Evolutionary conservation across 2,329 filamentous ascomycete genomes (phyloP).

Genomic region (Claviceps fusiformis): DNA sequence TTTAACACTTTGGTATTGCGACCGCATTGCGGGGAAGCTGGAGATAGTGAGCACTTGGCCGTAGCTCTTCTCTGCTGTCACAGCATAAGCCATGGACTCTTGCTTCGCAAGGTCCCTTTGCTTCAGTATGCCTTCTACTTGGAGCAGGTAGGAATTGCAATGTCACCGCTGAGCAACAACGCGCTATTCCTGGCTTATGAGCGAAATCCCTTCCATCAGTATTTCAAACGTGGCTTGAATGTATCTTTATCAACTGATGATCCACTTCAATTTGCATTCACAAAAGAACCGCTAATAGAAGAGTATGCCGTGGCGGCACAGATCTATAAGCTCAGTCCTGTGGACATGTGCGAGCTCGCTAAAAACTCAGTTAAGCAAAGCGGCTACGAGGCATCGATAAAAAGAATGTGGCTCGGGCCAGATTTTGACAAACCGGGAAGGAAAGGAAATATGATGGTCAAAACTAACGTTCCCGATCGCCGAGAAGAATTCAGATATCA

Average conservation of each 20-base stretch:
- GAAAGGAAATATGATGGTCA: conserved; percentile 79
- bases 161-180: conserved; percentile 98
- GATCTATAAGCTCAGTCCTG: conserved; percentile 92
- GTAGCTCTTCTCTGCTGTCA: conserved; percentile 86
- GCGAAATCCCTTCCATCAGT: conserved; percentile 88
- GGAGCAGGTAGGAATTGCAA: conserved; percentile 94
- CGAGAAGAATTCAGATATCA: conserved; percentile 81
- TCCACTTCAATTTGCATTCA: conserved; percentile 94
- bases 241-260: conserved; percentile 95
- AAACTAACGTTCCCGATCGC: conserved; percentile 92
- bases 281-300: conserved; percentile 94
- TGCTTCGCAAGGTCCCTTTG: conserved; percentile 85
- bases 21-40: conserved; percentile 92
- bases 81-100: conserved; percentile 88
- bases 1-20: conserved; percentile 93
- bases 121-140: conserved; percentile 97
- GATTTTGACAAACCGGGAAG: conserved; percentile 68
- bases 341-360: conserved; percentile 97
- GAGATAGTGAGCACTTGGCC: conserved; percentile 90
- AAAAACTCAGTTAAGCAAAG: conserved; percentile 94
- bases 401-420: conserved; percentile 79
- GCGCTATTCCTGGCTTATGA: conserved; percentile 93
- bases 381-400: conserved; percentile 79
- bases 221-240: conserved; percentile 89
- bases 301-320: conserved; percentile 96